These are phyloP conservation scores for Neonectria coccinea DNA, from an alignment of 2,329 filamentous ascomycete genomes.

Conservation along the genomic window DNA sequence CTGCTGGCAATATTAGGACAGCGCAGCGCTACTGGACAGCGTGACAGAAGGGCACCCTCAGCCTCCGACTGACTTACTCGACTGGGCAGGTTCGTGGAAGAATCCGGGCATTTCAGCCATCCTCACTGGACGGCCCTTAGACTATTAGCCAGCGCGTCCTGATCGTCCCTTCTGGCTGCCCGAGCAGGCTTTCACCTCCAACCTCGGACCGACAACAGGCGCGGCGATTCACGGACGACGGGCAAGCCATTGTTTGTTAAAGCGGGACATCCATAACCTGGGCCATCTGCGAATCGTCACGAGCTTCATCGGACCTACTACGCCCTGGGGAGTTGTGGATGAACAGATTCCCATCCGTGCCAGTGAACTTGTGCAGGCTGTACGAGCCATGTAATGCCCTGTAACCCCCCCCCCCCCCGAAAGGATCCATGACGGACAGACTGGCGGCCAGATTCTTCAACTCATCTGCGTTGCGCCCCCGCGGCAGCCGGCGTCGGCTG, in stretches of 20 bases:
- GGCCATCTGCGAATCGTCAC: constrained; percentile 17
- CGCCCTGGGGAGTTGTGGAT: constrained; percentile 15
- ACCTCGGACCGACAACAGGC: constrained; percentile 29
- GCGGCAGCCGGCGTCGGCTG: constrained; percentile 42
- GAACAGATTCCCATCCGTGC: constrained; percentile 18
- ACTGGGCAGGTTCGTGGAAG: constrained; percentile 34
- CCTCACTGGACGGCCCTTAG: constrained; percentile 36
- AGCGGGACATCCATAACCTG: constrained; percentile 1
- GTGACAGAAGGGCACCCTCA: constrained; percentile 11
- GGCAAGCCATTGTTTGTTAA: constrained; percentile 1
- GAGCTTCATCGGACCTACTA: constrained; percentile 14
- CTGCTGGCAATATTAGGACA: neutral
- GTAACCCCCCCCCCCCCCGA: constrained; percentile 14
- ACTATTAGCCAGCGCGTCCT: neutral
- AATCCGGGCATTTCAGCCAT: constrained; percentile 35
- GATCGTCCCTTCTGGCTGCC: constrained; percentile 12
- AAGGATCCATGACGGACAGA: constrained; percentile 1
- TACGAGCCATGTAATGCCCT: constrained; percentile 1
- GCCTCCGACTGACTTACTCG: constrained; percentile 6
- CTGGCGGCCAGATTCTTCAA: constrained; percentile 6
- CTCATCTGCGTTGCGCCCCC: constrained; percentile 28
- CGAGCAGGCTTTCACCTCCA: constrained; percentile 10
- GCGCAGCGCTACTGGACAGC: constrained; percentile 4
- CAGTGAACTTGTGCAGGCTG: constrained; percentile 15
- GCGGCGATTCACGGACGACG: constrained; percentile 20